Base-by-base conservation (phyloP, 176 grass and related monocot species). In the Puya raimondii region DNA sequence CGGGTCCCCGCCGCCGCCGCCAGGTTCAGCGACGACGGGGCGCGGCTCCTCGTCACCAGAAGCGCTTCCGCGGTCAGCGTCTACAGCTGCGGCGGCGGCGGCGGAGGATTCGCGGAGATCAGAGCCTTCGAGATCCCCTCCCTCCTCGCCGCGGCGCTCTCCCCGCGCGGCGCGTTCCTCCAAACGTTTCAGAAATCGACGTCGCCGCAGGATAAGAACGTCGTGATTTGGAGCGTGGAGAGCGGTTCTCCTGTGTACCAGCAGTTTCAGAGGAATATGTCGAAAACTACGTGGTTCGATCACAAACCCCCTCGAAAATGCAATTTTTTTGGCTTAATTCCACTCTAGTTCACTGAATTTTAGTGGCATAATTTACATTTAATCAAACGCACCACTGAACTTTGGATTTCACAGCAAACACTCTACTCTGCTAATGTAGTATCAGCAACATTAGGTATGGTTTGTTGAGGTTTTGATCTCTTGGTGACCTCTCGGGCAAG, bases 121-220 rank as follows among this genome's bases (percentile, higher is more conserved):
- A 87, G 72, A 73, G 72, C 67, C 65, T 90, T 97, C 51, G 93
- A 97, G 42, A 80, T 97, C 53, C 86, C 86, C 48, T 83, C 84
- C 61, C 84, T 92, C 42, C 82, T 89, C 23, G 79, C 84, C 50
- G 76, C 89, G 1, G 50, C 71, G 42, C 79, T 97, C 59, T 97
- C 89, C 64, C 89, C 89, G 68, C 77, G 86, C 15, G 89, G 93
- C 11, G 50, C 84, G 18, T 97, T 83, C 74, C 81, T 97, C 59
- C 93, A 92, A 79, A 92, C 93, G 64, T 97, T 97, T 70, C 86
- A 90, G 71, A 97, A 90, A 85, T 83, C 82, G 2, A 63, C 86
- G 42, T 87, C 86, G 9, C 86, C 86, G 12, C 86, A 92, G 74
- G 89, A 87, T 70, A 97, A 97, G 72, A 97, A 97, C 81, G 84